Conservation (phyloP, 192 early-diverging fungal species). For the Diversispora epigaea region DNA sequence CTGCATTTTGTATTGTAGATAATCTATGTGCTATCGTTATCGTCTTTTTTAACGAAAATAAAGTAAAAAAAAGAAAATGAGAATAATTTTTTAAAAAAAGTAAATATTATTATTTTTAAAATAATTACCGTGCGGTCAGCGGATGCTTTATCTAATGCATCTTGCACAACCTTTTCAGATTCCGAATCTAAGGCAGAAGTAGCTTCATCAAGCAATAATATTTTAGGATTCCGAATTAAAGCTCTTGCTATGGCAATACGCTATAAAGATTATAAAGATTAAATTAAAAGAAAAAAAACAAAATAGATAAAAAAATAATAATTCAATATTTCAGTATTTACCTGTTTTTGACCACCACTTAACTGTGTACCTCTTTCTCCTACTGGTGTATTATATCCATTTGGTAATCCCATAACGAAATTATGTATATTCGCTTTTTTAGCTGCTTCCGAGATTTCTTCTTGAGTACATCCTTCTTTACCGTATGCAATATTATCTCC, state of each 20-base stretch:
- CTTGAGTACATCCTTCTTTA: conserved; percentile 42
- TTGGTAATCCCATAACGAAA: conserved; percentile 58
- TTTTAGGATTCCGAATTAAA: conserved; percentile 75
- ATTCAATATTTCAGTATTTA: background rate
- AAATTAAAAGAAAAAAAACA: background rate
- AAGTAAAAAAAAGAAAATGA: too few relatives aligned
- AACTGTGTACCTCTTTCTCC: conserved; percentile 62
- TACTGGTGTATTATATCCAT: conserved; percentile 62
- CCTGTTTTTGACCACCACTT: conserved; percentile 68
- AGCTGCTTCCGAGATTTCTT: conserved; percentile 54
- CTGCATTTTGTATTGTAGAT: conserved; percentile 63
- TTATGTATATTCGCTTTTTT: conserved; percentile 64
- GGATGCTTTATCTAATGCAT: conserved; percentile 62
- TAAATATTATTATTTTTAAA: too few relatives aligned
- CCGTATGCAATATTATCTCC: conserved; percentile 84
- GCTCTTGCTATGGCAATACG: conserved; percentile 88
- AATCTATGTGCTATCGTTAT: conserved; percentile 73
- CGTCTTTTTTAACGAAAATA: conserved; percentile 33
- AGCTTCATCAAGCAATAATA: conserved; percentile 82
- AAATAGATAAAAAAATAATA: background rate
- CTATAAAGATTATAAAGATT: background rate
- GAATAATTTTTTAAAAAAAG: too few relatives aligned
- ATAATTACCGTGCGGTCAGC: conserved; percentile 43
- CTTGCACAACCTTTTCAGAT: conserved; percentile 66
- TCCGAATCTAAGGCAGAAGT: conserved; percentile 70